These are phyloP conservation scores for Amanita thiersii DNA, from an alignment of 768 basidiomycete species.

Conservation along the genomic window DNA sequence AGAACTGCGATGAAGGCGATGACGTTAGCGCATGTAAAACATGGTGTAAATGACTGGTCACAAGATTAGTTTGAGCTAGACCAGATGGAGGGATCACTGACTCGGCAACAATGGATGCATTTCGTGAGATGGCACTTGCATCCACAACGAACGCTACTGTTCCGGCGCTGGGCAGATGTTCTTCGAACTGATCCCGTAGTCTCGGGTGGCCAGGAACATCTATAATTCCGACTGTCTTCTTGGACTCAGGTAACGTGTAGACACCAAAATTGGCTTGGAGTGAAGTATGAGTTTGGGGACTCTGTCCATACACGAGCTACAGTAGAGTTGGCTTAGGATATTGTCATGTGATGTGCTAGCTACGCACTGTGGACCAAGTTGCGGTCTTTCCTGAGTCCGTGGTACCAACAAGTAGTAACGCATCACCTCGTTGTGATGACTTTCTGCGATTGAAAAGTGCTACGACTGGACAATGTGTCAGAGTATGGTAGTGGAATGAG, in stretches of 20 bases:
- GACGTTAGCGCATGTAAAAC: constrained; percentile 64
- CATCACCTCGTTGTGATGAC: constrained; percentile 41
- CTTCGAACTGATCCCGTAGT: constrained; percentile 64
- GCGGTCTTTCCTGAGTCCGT: constrained; percentile 79
- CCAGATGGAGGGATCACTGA: constrained; percentile 31
- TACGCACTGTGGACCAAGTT: constrained; percentile 59
- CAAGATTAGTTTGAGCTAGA: not conserved
- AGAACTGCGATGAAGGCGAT: constrained; percentile 59
- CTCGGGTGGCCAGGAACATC: constrained; percentile 87
- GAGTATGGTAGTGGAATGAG: not conserved
- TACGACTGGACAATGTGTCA: constrained; percentile 25
- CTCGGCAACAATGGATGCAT: constrained; percentile 73
- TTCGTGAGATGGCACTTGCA: constrained; percentile 69
- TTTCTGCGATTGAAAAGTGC: constrained; percentile 34
- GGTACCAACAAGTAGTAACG: constrained; percentile 69
- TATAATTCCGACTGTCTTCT: constrained; percentile 44
- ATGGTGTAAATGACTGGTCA: constrained; percentile 59
- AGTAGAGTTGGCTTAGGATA: constrained; percentile 6
- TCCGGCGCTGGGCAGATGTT: constrained; percentile 54
- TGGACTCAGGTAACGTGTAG: constrained; percentile 31
- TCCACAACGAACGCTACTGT: constrained; percentile 76
- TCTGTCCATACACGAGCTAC: constrained; percentile 60
- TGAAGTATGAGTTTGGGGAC: constrained; percentile 66
- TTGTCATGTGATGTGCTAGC: not conserved
- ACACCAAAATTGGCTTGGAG: constrained; percentile 62